Conservation (phyloP, 2,329 filamentous ascomycete genomes). For the Hypoxylon sp. region DNA sequence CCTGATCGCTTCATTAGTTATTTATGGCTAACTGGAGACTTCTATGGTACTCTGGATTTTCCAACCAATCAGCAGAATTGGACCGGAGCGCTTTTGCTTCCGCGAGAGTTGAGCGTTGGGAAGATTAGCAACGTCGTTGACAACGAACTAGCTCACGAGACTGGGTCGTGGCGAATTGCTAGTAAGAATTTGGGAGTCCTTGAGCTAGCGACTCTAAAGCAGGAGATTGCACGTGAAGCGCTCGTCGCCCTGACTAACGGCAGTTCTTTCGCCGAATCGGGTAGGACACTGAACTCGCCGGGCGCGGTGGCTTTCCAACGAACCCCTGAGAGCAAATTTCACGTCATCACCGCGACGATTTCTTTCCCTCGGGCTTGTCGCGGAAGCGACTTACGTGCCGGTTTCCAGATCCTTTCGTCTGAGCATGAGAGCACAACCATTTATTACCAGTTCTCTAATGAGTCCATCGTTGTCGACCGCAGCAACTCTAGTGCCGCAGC, state of each 20-base stretch:
- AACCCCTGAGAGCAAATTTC: slow-evolving; percentile 56
- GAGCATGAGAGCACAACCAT: slow-evolving; percentile 59
- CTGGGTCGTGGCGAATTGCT: slow-evolving; percentile 58
- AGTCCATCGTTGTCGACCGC: slow-evolving; percentile 60
- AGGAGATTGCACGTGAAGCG: slow-evolving; percentile 58
- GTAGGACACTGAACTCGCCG: slow-evolving; percentile 42
- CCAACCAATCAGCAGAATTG: slow-evolving; percentile 61
- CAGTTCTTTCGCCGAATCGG: slow-evolving; percentile 46
- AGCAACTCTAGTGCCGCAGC: slow-evolving; percentile 59
- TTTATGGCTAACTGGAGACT: slow-evolving; percentile 61
- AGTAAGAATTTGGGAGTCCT: slow-evolving; percentile 54
- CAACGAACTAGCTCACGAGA: slow-evolving; percentile 58
- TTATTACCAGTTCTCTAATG: slow-evolving; percentile 63
- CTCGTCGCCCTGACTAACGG: slow-evolving; percentile 53
- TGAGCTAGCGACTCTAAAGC: slow-evolving; percentile 57
- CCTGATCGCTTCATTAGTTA: slow-evolving; percentile 60
- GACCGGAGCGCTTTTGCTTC: slow-evolving; percentile 60
- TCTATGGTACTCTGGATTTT: slow-evolving; percentile 58
- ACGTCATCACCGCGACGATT: slow-evolving; percentile 56
- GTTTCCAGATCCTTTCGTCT: slow-evolving; percentile 60
- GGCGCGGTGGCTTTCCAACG: slow-evolving; percentile 37
- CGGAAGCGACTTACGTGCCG: slow-evolving; percentile 55
- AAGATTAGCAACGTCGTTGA: slow-evolving; percentile 59
- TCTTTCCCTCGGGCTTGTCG: slow-evolving; percentile 57
- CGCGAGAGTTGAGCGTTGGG: slow-evolving; percentile 60